Evolutionary conservation across 768 basidiomycete species (phyloP).

Genomic region (Tylopilus plumbeoviolaceoides): DNA sequence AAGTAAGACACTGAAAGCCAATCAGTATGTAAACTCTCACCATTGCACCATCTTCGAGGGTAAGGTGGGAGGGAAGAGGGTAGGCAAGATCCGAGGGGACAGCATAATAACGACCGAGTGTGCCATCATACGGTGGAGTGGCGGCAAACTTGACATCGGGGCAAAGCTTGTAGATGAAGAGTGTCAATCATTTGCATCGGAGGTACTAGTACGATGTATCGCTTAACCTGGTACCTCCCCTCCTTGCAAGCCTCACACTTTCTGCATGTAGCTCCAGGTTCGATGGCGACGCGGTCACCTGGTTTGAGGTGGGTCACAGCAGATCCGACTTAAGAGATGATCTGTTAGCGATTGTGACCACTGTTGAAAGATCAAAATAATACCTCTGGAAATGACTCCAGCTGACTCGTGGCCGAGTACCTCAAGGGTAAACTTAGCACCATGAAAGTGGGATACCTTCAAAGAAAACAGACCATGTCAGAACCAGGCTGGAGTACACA

Average conservation of each 20-base stretch:
- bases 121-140: conserved; percentile 92
- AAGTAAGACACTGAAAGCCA: neutral
- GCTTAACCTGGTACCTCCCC: conserved; percentile 73
- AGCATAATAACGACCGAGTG: conserved; percentile 80
- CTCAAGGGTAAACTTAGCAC: conserved; percentile 35
- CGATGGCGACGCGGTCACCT: conserved; percentile 88
- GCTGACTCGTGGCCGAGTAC: conserved; percentile 94
- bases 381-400: conserved; percentile 70
- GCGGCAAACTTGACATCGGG: conserved; percentile 85
- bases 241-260: conserved; percentile 80
- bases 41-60: conserved; percentile 94
- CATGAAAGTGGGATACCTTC: neutral
- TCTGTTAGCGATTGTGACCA: neutral
- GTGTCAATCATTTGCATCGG: neutral
- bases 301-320: conserved; percentile 71
- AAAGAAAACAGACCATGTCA: conserved; percentile 58
- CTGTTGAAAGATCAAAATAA: neutral
- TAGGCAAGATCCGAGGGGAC: conserved; percentile 85
- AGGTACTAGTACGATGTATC: neutral
- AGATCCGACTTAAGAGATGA: conserved; percentile 53
- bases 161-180: conserved; percentile 55
- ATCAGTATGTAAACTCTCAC: conserved; percentile 34
- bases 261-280: conserved; percentile 86
- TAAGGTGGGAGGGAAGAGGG: conserved; percentile 74
- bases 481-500: conserved; percentile 61